Base-by-base conservation (phyloP, 164 flowering plant genomes). In the Sextonia rubra region DNA sequence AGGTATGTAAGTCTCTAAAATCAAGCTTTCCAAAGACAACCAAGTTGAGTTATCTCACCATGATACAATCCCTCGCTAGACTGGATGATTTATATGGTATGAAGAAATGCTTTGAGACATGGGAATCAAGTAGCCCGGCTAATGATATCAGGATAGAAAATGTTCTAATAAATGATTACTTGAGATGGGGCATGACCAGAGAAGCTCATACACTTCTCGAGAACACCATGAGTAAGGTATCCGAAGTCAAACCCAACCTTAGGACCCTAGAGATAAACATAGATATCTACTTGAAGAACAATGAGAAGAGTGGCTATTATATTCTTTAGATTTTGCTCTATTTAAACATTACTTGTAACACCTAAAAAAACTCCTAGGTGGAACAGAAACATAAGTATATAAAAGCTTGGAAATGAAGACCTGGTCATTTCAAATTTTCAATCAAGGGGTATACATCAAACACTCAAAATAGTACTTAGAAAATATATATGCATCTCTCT, bases 41-140 rank as follows among this genome's bases (percentile, higher is more conserved):
- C 74, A 92, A 92, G 63, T 5, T 48, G 23, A 81, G 91, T 77
- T 87, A 87, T 79, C 82, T 87, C 12, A 60, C 64, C 23, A 80
- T 88, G 84, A 82, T 93, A 71, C 85, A 83, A 20, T 84, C 93
- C 61, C 88, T 93, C 37, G 64, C 60, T 6, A 93, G 75, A 49
- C 74, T 91, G 44, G 78, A 80, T 61, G 91, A 86, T 74, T 22
- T 83, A 0, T 80, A 81, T 47, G 89, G 85, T 4, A 22, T 88
- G 17, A 70, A 66, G 52, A 61, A 76, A 48, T 79, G 77, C 69
- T 88, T 78, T 49, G 72, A 82, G 75, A 94, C 88, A 69, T 93
- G 98, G 97, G 81, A 86, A 70, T 78, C 84, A 0, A 61, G 23
- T 26, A 81, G 80, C 68, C n/a, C 66, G n/a, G 60, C 4, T 64